phyloP scores from a whole-genome alignment of 768 basidiomycete species.

The Royoungia palumana region DNA sequence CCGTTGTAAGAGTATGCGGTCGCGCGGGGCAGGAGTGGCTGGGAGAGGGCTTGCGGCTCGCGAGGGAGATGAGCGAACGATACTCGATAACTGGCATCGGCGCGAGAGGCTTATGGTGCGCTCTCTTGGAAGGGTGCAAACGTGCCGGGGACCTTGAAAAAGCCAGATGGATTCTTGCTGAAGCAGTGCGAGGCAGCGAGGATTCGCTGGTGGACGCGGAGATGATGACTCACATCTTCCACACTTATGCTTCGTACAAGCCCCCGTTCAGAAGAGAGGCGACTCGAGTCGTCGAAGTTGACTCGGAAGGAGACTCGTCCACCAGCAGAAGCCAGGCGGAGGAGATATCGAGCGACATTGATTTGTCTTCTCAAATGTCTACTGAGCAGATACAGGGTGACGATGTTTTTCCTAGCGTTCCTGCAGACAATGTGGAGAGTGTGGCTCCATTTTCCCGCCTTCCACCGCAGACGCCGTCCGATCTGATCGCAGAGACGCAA shows the following conservation, averaged over 20 bases:
- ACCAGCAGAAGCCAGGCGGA: constrained; percentile 3
- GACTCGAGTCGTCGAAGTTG: constrained; percentile 40
- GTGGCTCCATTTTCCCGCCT: constrained; percentile 41
- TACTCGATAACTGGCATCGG: constrained; percentile 35
- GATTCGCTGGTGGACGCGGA: constrained; percentile 54
- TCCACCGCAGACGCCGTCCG: constrained; percentile 69
- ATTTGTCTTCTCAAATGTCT: constrained; percentile 1
- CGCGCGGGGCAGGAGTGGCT: constrained; percentile 65
- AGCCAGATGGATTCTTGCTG: constrained; percentile 87
- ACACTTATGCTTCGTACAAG: constrained; percentile 79
- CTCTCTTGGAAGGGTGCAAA: constrained; percentile 88
- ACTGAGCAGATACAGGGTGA: constrained; percentile 2
- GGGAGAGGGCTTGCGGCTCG: constrained; percentile 78
- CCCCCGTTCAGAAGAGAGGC: constrained; percentile 60
- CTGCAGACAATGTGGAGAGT: not conserved
- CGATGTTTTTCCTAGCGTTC: constrained; percentile 4
- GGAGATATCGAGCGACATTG: not conserved
- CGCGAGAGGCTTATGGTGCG: constrained; percentile 69
- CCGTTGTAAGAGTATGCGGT: constrained; percentile 79
- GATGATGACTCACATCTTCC: constrained; percentile 80
- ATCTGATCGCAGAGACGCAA: constrained; percentile 66
- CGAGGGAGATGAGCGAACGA: constrained; percentile 82
- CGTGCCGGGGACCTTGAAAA: constrained; percentile 78
- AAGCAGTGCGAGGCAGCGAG: constrained; percentile 45
- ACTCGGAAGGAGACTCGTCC: not conserved